Evolutionary conservation across 495 filamentous ascomycete species (phyloP), one percentile per base, ranked within the genome.

Genomic region (Sabuloglossum arenarium): DNA sequence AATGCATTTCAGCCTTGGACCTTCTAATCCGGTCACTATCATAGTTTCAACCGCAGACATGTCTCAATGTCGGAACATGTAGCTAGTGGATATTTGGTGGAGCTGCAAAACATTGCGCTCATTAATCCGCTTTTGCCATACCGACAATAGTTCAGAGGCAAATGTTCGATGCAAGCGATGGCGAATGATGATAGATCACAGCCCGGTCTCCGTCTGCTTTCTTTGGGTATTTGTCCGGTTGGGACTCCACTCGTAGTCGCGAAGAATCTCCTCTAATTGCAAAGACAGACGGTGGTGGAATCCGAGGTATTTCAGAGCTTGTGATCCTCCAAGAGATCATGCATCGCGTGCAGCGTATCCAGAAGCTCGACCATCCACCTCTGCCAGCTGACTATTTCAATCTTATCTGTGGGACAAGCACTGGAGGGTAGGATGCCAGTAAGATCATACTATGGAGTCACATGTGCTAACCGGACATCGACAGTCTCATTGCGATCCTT

Each of bases 401-500:
- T 23, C 25, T 55, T 12, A 55, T 55, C 25, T 27, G 31, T 25
- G 53, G 53, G 23, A 55, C 53, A 30, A 37, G 31, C 31, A 55
- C 53, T 12, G 53, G 53, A 27, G 53, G 53, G 31, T 51, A 51
- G 28, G 47, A 14, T 51, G 47, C 25, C 28, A 51, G 5, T n/a
- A 6, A 28, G 23, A 28, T 51, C 25, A 27, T 51, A 19, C 25
- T 10, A 14, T 19, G 24, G 47, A 43, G 19, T 21, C 3, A 49
- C 47, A 28, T 27, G 47, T 10, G 24, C 47, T 51, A 16, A 51
- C 47, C 28, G 47, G 53, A 25, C 16, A 14, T 37, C 19, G 39
- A n/a, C 32, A 66, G 65, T 27, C 59, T 68, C 32, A 63, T 68
- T 59, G 64, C 66, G n/a, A 65, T 67, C 29, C 65, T 69, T 66